Percentiles rank a stretch among this genome's conserved stretches.
Evolutionary conservation across 306 rosid species (phyloP).

Genomic region (Datisca glomerata): DNA sequence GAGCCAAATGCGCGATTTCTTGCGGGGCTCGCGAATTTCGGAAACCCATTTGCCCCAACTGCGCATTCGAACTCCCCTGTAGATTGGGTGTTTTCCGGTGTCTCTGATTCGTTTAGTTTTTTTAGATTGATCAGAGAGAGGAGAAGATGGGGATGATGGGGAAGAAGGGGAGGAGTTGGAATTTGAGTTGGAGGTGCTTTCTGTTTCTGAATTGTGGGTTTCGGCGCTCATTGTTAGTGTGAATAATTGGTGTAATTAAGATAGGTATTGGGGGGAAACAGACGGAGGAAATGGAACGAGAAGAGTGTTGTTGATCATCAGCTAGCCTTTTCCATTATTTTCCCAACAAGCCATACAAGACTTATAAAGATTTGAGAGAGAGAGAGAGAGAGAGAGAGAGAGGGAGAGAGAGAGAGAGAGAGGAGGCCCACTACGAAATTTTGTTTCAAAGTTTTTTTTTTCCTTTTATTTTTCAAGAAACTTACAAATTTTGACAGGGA

Average conservation of each 20-base stretch:
- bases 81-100: conserved; percentile 44
- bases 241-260: not conserved
- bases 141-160: conserved; percentile 20
- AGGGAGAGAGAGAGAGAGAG: conserved; percentile 4
- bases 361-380: conserved; percentile 28
- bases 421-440: conserved; percentile 10
- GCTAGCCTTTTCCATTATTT: conserved; percentile 17
- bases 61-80: conserved; percentile 85
- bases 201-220: conserved; percentile 21
- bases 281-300: not conserved
- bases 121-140: conserved; percentile 4
- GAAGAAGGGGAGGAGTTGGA: conserved; percentile 21
- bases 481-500: too few relatives aligned
- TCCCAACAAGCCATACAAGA: conserved; percentile 23
- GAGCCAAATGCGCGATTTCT: conserved; percentile 96
- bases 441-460: too few relatives aligned
- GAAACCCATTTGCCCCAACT: conserved; percentile 99
- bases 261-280: not conserved
- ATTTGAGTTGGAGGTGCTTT: conserved; percentile 25
- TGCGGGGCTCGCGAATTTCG: conserved; percentile 87
- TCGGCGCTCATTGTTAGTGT: conserved; percentile 22
- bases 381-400: conserved; percentile 4
- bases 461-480: conserved; percentile 7
- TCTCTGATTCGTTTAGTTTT: conserved; percentile 39
- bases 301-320: not conserved